Evolutionary conservation across 2,329 filamentous ascomycete genomes (phyloP), one percentile per base, ranked within the genome.

Genomic region (Sclerotinia sclerotiorum): DNA sequence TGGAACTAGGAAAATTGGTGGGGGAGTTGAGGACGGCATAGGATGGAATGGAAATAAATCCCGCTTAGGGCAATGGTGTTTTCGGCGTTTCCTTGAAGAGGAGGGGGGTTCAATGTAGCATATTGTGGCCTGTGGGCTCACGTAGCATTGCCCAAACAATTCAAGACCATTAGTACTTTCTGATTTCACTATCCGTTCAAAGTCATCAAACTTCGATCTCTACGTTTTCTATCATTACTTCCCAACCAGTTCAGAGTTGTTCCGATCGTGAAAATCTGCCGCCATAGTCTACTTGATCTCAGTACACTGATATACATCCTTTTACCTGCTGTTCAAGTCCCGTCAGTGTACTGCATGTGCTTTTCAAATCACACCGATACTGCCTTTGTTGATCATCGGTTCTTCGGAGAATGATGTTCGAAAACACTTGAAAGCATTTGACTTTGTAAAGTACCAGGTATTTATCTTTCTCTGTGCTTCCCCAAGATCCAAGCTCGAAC

Each of bases 11-110:
- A 67, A 67, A 62, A 44, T 29, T 11, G 21, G 46, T 11, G 32
- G 56, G 56, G 56, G 42, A 27, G 57, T 62, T 61, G 39, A n/a
- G 29, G 48, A 52, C 19, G 65, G 65, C 24, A 32, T 49, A 10
- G 46, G 24, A 32, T 54, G 42, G 48, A 29, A 27, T 64, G 49
- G 61, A 54, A 44, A 39, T 24, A 64, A 49, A 51, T 62, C 19
- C 46, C 58, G 58, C 58, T 32, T 70, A 69, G 72, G 24, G 52
- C 57, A 57, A 68, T 68, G 66, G 58, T 55, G 56, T 67, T 48
- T 32, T 24, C 60, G 65, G 65, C 65, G 65, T 67, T 67, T 62
- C 32, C 32, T 52, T 29, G 7, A 42, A 51, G 24, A 44, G 6
- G 51, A 39, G 46, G 51, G 51, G 35, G 24, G 48, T 32, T 54